Evolutionary conservation across 2,329 filamentous ascomycete species (phyloP), one percentile per base, ranked within the genome.

Genomic region (Scedosporium apiospermum): DNA sequence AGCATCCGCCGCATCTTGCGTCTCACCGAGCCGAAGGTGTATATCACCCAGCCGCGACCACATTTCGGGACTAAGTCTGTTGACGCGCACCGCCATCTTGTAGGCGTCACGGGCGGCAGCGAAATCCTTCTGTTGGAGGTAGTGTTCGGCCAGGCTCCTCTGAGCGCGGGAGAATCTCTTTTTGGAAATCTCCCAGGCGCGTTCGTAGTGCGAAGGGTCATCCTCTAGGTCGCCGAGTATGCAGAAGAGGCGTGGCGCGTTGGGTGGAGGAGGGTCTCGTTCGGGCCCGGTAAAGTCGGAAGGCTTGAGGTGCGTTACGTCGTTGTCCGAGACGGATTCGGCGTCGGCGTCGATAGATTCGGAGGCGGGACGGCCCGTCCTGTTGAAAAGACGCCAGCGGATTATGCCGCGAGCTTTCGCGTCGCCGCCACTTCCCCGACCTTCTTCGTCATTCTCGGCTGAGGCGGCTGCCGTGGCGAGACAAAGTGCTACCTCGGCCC

Each of bases 21-120:
- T 98, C 46, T 87, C 80, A 9, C 85, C 85, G 0, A 96, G 80
- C 60, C 93, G 87, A 21, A 99, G 82, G 66, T 88, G 85, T 61
- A 96, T 91, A 71, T 96, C 96, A 6, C 95, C 95, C 4, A 98
- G 80, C 0, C 93, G 87, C 70, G 91, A 92, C 95, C 95, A 99
- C 63, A 91, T 86, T 61, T 90, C 83, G 1, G 90, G 84, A 71
- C 92, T 93, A 46, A 96, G 80, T 14, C 90, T 84, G 71, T 96
- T 96, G 62, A 91, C 88, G 23, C 82, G 79, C 0, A 96, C 83
- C 27, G 92, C 91, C 64, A 89, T 85, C 57, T 80, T 79, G 73
- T 96, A 99, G 1, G 93, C 90, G 41, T 88, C 85, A 14, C 87
- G 85, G 0, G 93, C 92, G 65, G 86, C 84, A 23, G 79, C 71